Percentiles rank a stretch among this genome's conserved stretches.
Conservation (phyloP, 257 asterid genomes). For the Cinchona pubescens region DNA sequence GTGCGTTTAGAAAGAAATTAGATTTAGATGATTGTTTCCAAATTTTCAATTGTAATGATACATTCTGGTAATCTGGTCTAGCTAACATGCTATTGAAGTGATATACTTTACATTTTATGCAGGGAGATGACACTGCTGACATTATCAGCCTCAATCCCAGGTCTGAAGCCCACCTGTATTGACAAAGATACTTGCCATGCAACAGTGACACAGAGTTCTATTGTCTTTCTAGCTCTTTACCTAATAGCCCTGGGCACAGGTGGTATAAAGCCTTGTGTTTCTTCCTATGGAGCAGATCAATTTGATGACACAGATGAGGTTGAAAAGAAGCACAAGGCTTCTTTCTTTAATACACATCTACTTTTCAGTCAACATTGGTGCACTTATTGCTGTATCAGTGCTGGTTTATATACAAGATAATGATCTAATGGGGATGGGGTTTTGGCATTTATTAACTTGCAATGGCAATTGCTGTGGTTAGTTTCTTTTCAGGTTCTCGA, state of each 20-base stretch:
- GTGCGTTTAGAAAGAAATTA: not conserved
- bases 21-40: not conserved
- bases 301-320: too few species aligned
- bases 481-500: constrained; percentile 32
- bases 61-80: not conserved
- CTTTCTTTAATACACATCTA: constrained; percentile 73
- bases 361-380: constrained; percentile 60
- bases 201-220: constrained; percentile 17
- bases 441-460: constrained; percentile 35
- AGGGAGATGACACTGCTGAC: constrained; percentile 55
- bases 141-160: constrained; percentile 32
- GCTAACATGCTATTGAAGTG: not conserved
- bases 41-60: not conserved
- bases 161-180: constrained; percentile 30
- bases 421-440: constrained; percentile 38
- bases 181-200: constrained; percentile 21
- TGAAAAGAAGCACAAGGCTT: constrained; percentile 51
- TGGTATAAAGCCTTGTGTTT: too few species aligned
- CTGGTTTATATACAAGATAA: constrained; percentile 31
- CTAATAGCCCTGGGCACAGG: too few species aligned
- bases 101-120: not conserved
- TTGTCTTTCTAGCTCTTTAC: constrained; percentile 32
- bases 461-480: constrained; percentile 39
- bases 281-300: too few species aligned
- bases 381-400: constrained; percentile 54